Base-by-base conservation (phyloP, 1,139 yeast genomes). In the Candida dubliniensis region DNA sequence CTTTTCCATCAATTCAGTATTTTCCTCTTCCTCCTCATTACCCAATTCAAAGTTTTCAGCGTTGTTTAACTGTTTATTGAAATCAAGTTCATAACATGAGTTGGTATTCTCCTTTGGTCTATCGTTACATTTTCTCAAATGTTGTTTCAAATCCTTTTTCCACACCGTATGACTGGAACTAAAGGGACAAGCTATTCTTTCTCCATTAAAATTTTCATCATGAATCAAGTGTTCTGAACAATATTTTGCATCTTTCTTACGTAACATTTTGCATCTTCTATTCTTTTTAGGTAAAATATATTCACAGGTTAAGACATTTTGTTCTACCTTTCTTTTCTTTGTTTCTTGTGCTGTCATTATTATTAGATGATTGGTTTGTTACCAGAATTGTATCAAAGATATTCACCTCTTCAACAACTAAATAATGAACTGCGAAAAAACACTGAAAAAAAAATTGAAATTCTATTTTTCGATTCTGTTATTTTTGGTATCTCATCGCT, bases 121-220 rank as follows among this genome's bases (percentile, higher is more conserved):
- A 36, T 74, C 76, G 54, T 77, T 82, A 60, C 97, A 90, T 55
- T 79, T 82, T 45, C 64, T 67, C 43, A 84, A 39, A 63, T 90
- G 97, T 24, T 59, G 63, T 7, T 67, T 61, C 38, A 88, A 59
- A 42, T 79, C 82, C 36, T 73, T 68, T 40, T 70, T 69, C 87
- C 89, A 82, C 0, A 90, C 81, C 0, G 86, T 76, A 60, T 90
- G 97, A 5, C 78, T 72, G 0, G 84, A 80, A 58, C 89, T 96
- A 30, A 84, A 59, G 0, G 96, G 91, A 62, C 97, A 90, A 3
- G 84, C 80, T 0, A 90, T 73, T 48, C 96, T 66, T 29, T 66
- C 67, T 6, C 47, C 49, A 15, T 47, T 51, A 31, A 32, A 37
- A 0, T 47, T 41, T 8, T 49, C 50, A 24, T 51, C 57, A 12